Percentiles rank a stretch among this genome's conserved stretches.
Conservation (phyloP, 1,139 yeast species). For the Candida tropicalis region DNA sequence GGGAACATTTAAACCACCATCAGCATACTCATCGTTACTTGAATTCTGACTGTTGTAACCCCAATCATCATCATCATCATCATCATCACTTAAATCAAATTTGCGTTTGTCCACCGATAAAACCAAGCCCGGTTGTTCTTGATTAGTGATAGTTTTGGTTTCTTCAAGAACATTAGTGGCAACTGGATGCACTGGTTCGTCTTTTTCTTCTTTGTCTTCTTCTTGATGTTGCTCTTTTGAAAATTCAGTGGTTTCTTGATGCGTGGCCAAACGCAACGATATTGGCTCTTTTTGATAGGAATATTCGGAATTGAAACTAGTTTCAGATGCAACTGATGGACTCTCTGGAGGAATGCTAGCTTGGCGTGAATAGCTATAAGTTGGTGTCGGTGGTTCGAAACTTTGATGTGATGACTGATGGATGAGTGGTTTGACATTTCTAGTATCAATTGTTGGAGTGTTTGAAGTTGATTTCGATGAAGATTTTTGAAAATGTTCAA, state of each 20-base stretch:
- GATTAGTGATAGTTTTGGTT: neutral
- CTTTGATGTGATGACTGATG: neutral
- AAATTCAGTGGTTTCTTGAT: constrained; percentile 1
- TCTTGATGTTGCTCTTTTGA: neutral
- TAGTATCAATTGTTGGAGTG: constrained; percentile 1
- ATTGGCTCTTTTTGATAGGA: constrained; percentile 39
- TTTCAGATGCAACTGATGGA: constrained; percentile 29
- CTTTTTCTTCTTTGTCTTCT: constrained; percentile 4
- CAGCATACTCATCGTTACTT: constrained; percentile 19
- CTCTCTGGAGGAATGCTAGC: constrained; percentile 21
- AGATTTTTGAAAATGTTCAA: neutral
- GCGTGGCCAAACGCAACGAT: constrained; percentile 22
- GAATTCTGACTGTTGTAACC: constrained; percentile 30
- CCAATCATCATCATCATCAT: constrained; percentile 26
- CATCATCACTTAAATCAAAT: constrained; percentile 6
- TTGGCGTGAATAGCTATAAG: constrained; percentile 10
- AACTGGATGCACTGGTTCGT: constrained; percentile 1
- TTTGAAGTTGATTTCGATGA: constrained; percentile 2
- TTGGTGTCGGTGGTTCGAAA: constrained; percentile 32
- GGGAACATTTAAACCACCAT: neutral
- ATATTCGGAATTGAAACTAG: constrained; percentile 38
- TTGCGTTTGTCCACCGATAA: constrained; percentile 15
- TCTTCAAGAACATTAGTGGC: neutral
- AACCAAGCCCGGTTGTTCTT: constrained; percentile 8
- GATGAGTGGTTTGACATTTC: neutral